Evolutionary conservation across 495 filamentous ascomycete genomes (phyloP).

Genomic region (Aspergillus carlsbadensis): DNA sequence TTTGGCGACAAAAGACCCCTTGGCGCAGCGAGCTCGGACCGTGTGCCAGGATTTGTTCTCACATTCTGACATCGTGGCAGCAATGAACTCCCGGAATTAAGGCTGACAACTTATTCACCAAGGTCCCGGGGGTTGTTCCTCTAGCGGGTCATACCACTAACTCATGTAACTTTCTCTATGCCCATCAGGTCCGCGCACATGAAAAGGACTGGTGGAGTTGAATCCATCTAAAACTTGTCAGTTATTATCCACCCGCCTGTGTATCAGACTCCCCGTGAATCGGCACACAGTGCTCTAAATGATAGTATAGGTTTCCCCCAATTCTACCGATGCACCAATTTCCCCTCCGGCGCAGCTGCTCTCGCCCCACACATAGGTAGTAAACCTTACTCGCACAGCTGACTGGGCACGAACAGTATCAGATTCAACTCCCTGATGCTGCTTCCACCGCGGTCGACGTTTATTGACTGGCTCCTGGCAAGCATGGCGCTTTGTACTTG

Average conservation of each 20-base stretch:
- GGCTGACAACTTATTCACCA: conserved; percentile 3
- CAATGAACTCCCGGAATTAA: not conserved
- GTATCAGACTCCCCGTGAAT: not conserved
- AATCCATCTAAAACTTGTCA: conserved; percentile 1
- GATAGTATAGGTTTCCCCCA: not conserved
- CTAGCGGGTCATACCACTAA: not conserved
- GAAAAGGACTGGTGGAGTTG: not conserved
- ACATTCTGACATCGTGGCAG: conserved; percentile 8
- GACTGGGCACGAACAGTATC: too few relatives aligned
- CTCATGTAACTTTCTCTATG: conserved; percentile 8
- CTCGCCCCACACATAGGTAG: not conserved
- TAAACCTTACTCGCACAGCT: not conserved
- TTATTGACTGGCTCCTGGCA: too few relatives aligned
- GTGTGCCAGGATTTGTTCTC: conserved; percentile 33
- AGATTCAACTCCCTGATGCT: too few relatives aligned
- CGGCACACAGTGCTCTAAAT: not conserved
- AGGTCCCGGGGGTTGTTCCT: not conserved
- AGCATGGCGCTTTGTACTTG: too few relatives aligned
- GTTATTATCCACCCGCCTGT: not conserved
- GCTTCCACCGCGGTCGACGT: too few relatives aligned
- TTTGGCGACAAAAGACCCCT: conserved; percentile 40
- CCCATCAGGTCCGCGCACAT: not conserved
- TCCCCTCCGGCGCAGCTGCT: too few relatives aligned
- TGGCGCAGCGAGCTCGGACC: conserved; percentile 45
- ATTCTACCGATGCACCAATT: not conserved